Conservation (phyloP, 495 filamentous ascomycete species). For the Usnea hakonensis region DNA sequence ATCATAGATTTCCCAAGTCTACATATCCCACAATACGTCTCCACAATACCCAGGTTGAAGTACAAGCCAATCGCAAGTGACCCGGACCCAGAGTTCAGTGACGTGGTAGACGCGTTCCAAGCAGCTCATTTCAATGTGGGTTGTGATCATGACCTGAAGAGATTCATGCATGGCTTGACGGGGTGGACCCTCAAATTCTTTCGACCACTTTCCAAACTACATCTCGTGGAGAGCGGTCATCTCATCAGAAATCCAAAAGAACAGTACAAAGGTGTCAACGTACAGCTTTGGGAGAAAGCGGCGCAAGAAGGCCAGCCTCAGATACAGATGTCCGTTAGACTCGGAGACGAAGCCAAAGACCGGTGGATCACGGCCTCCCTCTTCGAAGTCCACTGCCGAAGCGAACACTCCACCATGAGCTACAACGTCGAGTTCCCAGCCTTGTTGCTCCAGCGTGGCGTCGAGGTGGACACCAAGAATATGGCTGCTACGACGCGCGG, state of each 20-base stretch:
- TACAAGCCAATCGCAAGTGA: constrained; percentile 11
- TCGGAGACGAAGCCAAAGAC: background rate
- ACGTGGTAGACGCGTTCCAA: constrained; percentile 2
- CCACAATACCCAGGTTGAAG: constrained; percentile 10
- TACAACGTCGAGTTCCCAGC: constrained; percentile 7
- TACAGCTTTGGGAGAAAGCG: constrained; percentile 16
- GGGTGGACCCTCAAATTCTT: constrained; percentile 16
- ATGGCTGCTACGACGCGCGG: constrained; percentile 30
- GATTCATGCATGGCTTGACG: constrained; percentile 13
- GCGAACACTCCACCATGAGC: background rate
- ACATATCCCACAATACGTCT: constrained; percentile 10
- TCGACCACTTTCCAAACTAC: constrained; percentile 1
- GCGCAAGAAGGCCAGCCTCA: constrained; percentile 6
- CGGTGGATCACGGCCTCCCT: constrained; percentile 16
- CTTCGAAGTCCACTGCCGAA: background rate
- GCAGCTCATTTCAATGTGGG: constrained; percentile 1
- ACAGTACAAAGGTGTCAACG: constrained; percentile 6
- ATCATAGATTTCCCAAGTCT: constrained; percentile 9
- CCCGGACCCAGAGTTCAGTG: constrained; percentile 5
- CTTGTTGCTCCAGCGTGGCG: constrained; percentile 4
- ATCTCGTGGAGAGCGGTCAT: constrained; percentile 2
- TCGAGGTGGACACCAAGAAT: constrained; percentile 16
- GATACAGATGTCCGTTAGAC: constrained; percentile 10
- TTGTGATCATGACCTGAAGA: constrained; percentile 13
- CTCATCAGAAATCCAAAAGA: constrained; percentile 5